Conservation (phyloP, 75 land plant genomes). For the Adiantum capillusveneris region DNA sequence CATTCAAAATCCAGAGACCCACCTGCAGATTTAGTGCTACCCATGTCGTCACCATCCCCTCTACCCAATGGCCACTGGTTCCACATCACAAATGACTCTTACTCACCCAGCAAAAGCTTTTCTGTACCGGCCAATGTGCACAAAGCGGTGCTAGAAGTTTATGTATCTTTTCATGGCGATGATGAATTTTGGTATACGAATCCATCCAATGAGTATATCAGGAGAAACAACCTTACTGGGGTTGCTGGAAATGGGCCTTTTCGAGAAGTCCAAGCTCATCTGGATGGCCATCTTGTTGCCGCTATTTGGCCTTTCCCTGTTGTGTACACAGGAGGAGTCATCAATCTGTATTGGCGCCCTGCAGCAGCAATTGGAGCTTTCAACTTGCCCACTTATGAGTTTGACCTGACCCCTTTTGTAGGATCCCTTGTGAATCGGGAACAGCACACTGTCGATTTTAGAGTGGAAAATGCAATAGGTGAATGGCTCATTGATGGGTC, state of each 20-base stretch:
- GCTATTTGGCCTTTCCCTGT: constrained; percentile 48
- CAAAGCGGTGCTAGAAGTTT: constrained; percentile 43
- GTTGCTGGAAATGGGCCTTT: constrained; percentile 44
- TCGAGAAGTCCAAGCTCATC: constrained; percentile 32
- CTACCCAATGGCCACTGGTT: constrained; percentile 26
- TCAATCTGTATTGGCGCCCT: constrained; percentile 45
- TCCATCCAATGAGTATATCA: constrained; percentile 37
- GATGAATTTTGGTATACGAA: constrained; percentile 62
- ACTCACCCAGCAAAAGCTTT: background rate
- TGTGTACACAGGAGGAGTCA: constrained; percentile 43
- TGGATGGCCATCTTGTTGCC: constrained; percentile 40
- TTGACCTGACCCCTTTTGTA: constrained; percentile 49
- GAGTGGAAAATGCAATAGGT: constrained; percentile 22
- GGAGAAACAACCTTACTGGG: constrained; percentile 30
- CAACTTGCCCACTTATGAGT: constrained; percentile 37
- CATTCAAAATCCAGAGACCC: background rate
- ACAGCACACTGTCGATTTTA: constrained; percentile 17
- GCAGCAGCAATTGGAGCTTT: constrained; percentile 47
- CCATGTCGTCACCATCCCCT: constrained; percentile 20
- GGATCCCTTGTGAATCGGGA: constrained; percentile 28
- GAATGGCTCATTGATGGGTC: constrained; percentile 36
- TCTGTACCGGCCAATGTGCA: constrained; percentile 27
- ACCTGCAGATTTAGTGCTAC: constrained; percentile 21
- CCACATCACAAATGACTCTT: constrained; percentile 12
- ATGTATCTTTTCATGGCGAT: constrained; percentile 34